Evolutionary conservation across 2,329 filamentous ascomycete species (phyloP), one percentile per base, ranked within the genome.

Genomic region (Paraconiothyrium sp.): DNA sequence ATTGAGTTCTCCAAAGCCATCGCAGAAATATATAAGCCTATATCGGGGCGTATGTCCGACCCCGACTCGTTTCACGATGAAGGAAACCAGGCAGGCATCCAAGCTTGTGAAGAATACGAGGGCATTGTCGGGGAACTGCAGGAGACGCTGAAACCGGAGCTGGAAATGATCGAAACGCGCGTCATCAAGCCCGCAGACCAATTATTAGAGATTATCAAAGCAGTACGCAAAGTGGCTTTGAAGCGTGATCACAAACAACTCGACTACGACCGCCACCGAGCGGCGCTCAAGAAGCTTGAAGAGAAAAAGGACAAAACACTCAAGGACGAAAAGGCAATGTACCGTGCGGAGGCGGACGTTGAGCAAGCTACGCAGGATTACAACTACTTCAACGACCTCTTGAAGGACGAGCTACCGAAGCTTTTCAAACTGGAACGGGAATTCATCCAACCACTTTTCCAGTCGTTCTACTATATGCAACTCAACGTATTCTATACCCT

Each of bases 391-490:
- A 99, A 99, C 82, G 93, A 97, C 74, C 84, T 99, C 55, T 87
- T 99, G 64, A 99, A 99, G 83, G 92, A 96, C 20, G 95, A 99
- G 81, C 84, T 99, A 65, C 95, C 95, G 32, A 93, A 93, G 79
- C 87, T 99, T 11, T 99, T 99, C 80, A 79, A 83, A 8, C 88
- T 99, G 20, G 95, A 99, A 79, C 88, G 90, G 66, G 91, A 98
- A 79, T 98, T 99, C 78, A 99, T 99, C 79, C 90, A 92, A 69
- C 95, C 95, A 2, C 88, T 99, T 8, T 99, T 99, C 85, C 95
- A 98, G 79, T 97, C 92, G 10, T 99, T 99, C 83, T 99, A 99
- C 82, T 99, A 98, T 84, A 99, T 99, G 95, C 95, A 99, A 80
- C 88, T 99, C 67, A 99, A 99, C 80, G 92, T 99, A 67, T 99